These are phyloP conservation scores for Skeletonema potamos DNA, from an alignment of 108 stramenopile genomes.

Conservation along the genomic window DNA sequence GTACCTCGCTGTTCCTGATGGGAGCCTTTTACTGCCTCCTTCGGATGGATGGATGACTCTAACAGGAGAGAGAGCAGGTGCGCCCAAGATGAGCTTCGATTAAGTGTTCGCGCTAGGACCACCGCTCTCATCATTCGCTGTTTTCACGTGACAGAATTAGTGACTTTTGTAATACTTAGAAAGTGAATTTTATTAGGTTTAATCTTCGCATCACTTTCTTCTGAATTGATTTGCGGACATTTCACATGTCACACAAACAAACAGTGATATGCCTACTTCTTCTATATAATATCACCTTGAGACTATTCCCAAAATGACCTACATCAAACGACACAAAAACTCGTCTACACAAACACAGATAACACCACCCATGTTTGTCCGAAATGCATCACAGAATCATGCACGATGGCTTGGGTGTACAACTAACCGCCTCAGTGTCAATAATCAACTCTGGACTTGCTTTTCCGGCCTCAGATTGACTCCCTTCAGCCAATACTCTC, in stretches of 20 bases:
- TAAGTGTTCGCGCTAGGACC: slow-evolving; percentile 1
- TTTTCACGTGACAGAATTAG: neutral
- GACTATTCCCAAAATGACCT: too few species aligned
- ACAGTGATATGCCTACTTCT: neutral
- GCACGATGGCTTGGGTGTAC: slow-evolving; percentile 47
- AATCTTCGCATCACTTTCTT: too few species aligned
- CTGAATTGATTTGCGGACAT: neutral
- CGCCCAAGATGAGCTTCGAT: slow-evolving; percentile 24
- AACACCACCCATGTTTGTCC: neutral
- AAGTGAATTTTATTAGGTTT: neutral
- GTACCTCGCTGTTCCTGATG: slow-evolving; percentile 31
- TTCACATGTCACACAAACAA: neutral
- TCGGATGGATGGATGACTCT: slow-evolving; percentile 26
- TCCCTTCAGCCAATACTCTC: slow-evolving; percentile 27
- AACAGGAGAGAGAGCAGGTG: slow-evolving; percentile 23
- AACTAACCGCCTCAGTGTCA: slow-evolving; percentile 50
- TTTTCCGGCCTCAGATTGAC: slow-evolving; percentile 23
- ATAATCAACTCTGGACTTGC: slow-evolving; percentile 50
- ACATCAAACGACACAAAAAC: neutral
- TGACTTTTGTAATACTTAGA: neutral
- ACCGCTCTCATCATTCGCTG: neutral
- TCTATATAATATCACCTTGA: too few species aligned
- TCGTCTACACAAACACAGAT: neutral
- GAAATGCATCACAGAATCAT: slow-evolving; percentile 23
- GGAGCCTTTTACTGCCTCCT: slow-evolving; percentile 33